These are phyloP conservation scores for Medicago truncatula DNA, from an alignment of 306 rosid genomes.

Conservation along the genomic window DNA sequence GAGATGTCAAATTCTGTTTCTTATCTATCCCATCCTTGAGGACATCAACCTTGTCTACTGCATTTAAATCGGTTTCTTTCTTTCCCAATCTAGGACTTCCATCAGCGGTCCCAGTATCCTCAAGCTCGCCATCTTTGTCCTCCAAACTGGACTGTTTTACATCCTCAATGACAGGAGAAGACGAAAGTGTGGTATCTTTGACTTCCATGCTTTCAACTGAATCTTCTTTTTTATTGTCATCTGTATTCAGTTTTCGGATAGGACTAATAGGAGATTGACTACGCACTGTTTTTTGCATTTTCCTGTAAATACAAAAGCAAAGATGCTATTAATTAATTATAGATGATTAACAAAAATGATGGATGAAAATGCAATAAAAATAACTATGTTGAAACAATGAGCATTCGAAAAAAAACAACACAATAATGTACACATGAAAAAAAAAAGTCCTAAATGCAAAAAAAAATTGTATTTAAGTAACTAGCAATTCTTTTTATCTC, in stretches of 20 bases:
- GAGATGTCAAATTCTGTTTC: constrained; percentile 55
- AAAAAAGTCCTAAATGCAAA: neutral
- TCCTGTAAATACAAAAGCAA: constrained; percentile 52
- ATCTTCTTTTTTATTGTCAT: constrained; percentile 60
- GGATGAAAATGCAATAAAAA: constrained; percentile 16
- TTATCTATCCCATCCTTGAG: constrained; percentile 55
- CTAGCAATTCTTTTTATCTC: constrained; percentile 11
- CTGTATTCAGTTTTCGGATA: constrained; percentile 49
- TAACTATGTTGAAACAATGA: neutral
- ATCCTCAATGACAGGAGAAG: constrained; percentile 67
- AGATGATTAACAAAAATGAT: constrained; percentile 6
- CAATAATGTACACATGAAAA: neutral
- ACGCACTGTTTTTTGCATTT: constrained; percentile 49
- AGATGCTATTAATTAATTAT: constrained; percentile 28
- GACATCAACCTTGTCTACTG: constrained; percentile 42
- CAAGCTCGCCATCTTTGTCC: constrained; percentile 62
- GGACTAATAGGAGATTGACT: constrained; percentile 61
- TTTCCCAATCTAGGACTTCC: constrained; percentile 66
- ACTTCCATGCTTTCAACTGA: constrained; percentile 79
- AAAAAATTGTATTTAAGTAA: constrained; percentile 6
- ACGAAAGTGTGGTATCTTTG: constrained; percentile 47
- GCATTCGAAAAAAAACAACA: neutral
- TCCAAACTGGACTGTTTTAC: constrained; percentile 64
- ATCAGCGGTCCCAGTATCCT: constrained; percentile 62
- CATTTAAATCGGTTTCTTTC: constrained; percentile 53